Evolutionary conservation across 2,329 filamentous ascomycete species (phyloP).

Genomic region (Venturia aucupariae): DNA sequence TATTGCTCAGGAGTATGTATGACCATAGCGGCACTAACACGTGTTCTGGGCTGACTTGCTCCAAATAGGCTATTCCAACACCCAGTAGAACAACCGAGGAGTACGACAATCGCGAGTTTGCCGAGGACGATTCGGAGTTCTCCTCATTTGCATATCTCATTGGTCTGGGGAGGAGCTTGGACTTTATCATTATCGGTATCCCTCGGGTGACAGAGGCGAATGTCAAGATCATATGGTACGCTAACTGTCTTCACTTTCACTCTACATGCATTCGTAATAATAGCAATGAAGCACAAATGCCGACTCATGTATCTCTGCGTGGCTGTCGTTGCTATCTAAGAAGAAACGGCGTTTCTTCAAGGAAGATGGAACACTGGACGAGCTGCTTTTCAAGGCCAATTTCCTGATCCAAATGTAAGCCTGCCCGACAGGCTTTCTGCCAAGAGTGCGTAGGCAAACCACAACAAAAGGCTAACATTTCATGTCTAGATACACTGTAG

Average conservation of each 20-base stretch:
- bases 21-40: background rate
- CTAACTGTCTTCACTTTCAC: background rate
- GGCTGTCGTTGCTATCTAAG: conserved; percentile 68
- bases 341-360: conserved; percentile 63
- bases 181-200: conserved; percentile 57
- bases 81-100: conserved; percentile 50
- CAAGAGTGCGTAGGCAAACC: background rate
- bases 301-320: conserved; percentile 59
- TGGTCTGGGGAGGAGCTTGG: conserved; percentile 69
- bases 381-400: conserved; percentile 85
- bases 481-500: conserved; percentile 22
- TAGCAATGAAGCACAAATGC: conserved; percentile 25
- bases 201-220: conserved; percentile 9
- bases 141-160: conserved; percentile 83
- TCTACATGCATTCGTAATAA: conserved; percentile 35
- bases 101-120: conserved; percentile 69
- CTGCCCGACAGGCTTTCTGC: background rate
- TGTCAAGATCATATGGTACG: background rate
- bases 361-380: conserved; percentile 64
- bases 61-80: conserved; percentile 16
- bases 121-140: conserved; percentile 59
- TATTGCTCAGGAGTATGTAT: conserved; percentile 39
- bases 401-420: conserved; percentile 55
- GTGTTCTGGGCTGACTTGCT: background rate
- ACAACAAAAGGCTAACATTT: background rate